Conservation (phyloP, 129 eudicot genomes). For the Glebionis coronaria region DNA sequence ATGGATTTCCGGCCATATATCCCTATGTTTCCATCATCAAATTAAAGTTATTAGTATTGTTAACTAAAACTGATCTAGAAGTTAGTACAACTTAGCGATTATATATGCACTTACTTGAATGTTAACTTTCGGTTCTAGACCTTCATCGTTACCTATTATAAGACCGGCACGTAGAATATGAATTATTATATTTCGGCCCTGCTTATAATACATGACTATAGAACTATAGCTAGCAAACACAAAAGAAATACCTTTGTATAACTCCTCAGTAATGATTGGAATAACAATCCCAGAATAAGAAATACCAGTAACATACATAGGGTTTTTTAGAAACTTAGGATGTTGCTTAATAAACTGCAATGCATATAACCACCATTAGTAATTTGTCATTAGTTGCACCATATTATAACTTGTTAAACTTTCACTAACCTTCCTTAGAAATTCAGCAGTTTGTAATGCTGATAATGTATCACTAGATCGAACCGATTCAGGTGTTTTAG, state of each 20-base stretch:
- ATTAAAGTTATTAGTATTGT: background rate
- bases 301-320: background rate
- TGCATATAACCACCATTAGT: too few relatives aligned
- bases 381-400: background rate
- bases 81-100: too few relatives aligned
- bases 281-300: background rate
- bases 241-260: constrained; percentile 4
- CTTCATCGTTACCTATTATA: constrained; percentile 23
- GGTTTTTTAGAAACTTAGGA: constrained; percentile 8
- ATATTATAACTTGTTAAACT: background rate
- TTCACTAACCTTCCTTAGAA: constrained; percentile 35
- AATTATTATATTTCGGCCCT: background rate
- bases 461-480: constrained; percentile 26
- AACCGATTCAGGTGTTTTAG: constrained; percentile 15
- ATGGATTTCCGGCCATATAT: constrained; percentile 39
- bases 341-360: background rate
- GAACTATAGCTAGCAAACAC: background rate
- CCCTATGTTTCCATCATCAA: constrained; percentile 17
- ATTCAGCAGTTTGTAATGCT: constrained; percentile 28
- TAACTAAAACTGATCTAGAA: too few relatives aligned
- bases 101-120: constrained; percentile 7
- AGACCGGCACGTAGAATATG: background rate
- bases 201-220: background rate
- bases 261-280: background rate
- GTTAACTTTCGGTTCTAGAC: constrained; percentile 20